Evolutionary conservation across 352 stramenopile genomes (phyloP), one percentile per base, ranked within the genome.

Genomic region (Pythium guiyangense): DNA sequence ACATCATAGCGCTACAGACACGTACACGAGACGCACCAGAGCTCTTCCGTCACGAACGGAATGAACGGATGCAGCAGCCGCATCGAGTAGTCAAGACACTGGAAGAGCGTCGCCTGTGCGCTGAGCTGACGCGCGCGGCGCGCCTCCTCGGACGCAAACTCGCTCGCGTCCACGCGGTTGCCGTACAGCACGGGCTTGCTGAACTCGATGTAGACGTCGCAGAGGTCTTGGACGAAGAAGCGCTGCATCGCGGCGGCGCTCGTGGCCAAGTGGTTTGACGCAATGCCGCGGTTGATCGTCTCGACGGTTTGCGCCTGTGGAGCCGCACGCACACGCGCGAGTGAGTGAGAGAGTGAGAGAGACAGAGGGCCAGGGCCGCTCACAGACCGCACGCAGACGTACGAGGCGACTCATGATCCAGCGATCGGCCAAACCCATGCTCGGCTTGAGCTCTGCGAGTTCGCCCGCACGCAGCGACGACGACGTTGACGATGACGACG

Each of bases 31-130:
- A 52, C 67, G 11, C 96, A 96, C 97, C 97, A 99, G 11, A 99
- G 78, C 70, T 99, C 98, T 78, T 99, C 98, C 0, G 97, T 99
- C 25, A 99, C 93, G 70, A 99, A 99, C n/a, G 98, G 98, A 70
- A 99, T 98, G 67, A 99, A 97, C 8, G 97, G 97, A 65, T 99
- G 98, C 37, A 99, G 70, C 49, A 99, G 78, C 20, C 96, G 88
- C 64, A 99, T 88, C 20, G 92, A 97, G 60, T 86, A 86, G 60
- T 99, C 97, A 40, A 99, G 71, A 37, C 92, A 97, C 29, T 94
- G 76, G 71, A 95, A 98, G 8, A 99, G 73, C 11, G 88, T 98
- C 9, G 81, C 83, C 69, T 98, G 94, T 27, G 97, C 91, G 42
- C 90, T 88, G 62, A 80, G 83, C 51, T 90, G 77, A 11, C 63